A percentile compares a stretch with the other conserved stretches of the same genome.
phyloP scores from a whole-genome alignment of 2,329 filamentous ascomycete genomes.

The Venturia effusa region DNA sequence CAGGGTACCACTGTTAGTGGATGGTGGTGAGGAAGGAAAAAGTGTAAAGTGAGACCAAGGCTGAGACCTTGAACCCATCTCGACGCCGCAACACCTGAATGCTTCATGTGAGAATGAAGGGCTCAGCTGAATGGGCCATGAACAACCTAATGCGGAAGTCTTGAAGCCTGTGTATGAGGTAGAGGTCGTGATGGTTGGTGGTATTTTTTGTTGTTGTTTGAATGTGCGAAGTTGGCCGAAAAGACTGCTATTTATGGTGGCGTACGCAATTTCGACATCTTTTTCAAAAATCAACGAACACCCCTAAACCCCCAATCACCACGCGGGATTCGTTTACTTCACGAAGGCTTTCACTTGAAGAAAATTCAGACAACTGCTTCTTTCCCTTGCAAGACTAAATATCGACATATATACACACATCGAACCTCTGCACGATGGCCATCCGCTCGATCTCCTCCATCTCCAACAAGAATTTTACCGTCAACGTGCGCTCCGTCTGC shows the following conservation, averaged over 20 bases:
- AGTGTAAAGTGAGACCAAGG: background rate
- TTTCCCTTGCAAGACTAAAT: background rate
- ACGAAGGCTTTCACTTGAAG: background rate
- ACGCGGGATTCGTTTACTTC: too few species aligned
- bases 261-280: background rate
- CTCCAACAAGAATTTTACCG: background rate
- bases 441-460: background rate
- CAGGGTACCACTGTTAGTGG: background rate
- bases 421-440: background rate
- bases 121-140: background rate
- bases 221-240: background rate
- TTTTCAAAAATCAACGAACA: background rate
- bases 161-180: background rate
- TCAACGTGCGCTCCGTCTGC: background rate
- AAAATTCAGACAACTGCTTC: background rate
- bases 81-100: background rate
- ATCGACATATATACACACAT: background rate
- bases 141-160: background rate
- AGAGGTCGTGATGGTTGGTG: background rate
- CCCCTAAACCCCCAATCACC: background rate
- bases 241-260: background rate
- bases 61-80: background rate
- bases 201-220: background rate
- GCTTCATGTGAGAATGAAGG: background rate
- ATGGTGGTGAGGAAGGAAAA: background rate